phyloP scores from a whole-genome alignment of 169 alveolate genomes.

The Plasmodium fragile region DNA sequence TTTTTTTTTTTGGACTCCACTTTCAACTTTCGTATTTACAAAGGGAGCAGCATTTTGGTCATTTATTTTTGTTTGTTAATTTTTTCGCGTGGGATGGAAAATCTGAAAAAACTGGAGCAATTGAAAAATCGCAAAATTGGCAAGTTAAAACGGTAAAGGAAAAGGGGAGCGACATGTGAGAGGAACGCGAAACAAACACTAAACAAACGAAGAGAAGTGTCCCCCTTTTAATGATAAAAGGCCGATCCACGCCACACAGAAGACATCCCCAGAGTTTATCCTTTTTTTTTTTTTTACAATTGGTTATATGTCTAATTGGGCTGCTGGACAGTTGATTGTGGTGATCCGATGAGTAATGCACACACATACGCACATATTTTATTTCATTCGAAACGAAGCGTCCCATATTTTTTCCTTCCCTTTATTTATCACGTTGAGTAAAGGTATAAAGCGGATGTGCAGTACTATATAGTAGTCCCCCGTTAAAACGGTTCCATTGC shows the following conservation, averaged over 20 bases:
- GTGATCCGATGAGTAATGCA: not conserved
- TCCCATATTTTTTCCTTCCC: not conserved
- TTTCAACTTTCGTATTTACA: not conserved
- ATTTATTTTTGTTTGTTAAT: not conserved
- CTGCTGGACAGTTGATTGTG: not conserved
- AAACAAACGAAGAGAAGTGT: not conserved
- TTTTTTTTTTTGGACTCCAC: not conserved
- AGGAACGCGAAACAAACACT: not conserved
- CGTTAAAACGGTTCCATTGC: not conserved
- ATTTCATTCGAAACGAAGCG: not conserved
- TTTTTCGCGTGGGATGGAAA: not conserved
- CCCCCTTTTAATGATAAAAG: not conserved
- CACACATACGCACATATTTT: not conserved
- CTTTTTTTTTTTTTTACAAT: not conserved
- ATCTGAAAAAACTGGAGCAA: not conserved
- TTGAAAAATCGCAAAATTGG: not conserved
- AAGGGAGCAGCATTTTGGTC: not conserved
- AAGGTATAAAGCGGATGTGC: not conserved
- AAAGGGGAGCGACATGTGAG: not conserved
- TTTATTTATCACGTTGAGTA: not conserved
- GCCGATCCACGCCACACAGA: not conserved
- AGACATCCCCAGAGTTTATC: not conserved
- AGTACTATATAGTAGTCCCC: not conserved
- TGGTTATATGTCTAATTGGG: slow-evolving; percentile 5
- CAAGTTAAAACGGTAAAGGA: not conserved